These are phyloP conservation scores for Amanita jacksonii DNA, from an alignment of 768 basidiomycete genomes.

Conservation along the genomic window DNA sequence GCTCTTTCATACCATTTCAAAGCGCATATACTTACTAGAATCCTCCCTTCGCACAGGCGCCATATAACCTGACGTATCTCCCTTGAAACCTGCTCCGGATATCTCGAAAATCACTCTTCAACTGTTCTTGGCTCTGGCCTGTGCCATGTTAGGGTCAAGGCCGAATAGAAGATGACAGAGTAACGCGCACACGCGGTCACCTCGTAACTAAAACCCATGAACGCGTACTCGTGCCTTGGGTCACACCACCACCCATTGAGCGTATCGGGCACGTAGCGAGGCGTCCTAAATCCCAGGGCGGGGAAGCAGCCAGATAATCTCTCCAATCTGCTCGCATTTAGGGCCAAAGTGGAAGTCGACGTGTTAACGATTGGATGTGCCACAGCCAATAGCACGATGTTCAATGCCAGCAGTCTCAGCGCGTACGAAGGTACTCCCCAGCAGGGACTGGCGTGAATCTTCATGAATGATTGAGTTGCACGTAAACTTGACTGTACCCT, in stretches of 20 bases:
- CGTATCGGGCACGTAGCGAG: constrained; percentile 33
- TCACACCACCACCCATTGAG: constrained; percentile 57
- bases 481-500: no score
- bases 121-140: constrained; percentile 49
- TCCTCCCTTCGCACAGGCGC: constrained; percentile 33
- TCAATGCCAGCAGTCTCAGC: no score
- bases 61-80: constrained; percentile 56
- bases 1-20: background rate
- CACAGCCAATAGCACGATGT: no score
- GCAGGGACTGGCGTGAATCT: no score
- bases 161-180: background rate
- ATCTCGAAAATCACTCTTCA: constrained; percentile 48
- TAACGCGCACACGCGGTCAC: constrained; percentile 45
- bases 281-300: constrained; percentile 44
- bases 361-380: no score
- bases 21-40: constrained; percentile 37
- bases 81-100: constrained; percentile 51
- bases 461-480: no score
- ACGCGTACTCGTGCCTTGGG: constrained; percentile 55
- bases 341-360: no score
- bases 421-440: no score
- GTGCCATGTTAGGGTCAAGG: background rate
- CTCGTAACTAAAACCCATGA: constrained; percentile 73
- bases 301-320: constrained; percentile 31
- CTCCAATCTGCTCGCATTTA: no score